These are phyloP conservation scores for Venturia nashicola DNA, from an alignment of 2,329 filamentous ascomycete genomes.

Conservation along the genomic window DNA sequence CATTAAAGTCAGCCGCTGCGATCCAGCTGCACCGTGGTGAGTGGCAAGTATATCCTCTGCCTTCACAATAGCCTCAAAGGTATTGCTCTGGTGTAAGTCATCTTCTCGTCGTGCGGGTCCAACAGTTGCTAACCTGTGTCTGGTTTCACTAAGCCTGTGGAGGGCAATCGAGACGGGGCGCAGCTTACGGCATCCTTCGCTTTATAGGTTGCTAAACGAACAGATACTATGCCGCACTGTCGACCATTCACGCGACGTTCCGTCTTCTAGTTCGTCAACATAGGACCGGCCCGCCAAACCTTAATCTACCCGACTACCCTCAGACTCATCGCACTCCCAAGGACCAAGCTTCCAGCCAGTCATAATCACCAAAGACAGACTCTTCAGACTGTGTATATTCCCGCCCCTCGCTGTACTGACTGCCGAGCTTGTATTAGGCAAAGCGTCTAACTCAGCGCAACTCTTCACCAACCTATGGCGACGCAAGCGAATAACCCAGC, in stretches of 20 bases:
- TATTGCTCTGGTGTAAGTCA: neutral
- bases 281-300: neutral
- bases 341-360: neutral
- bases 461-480: neutral
- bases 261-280: neutral
- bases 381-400: neutral
- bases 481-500: neutral
- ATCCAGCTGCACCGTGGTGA: neutral
- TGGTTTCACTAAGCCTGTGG: neutral
- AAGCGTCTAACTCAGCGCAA: neutral
- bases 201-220: neutral
- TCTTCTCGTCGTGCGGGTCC: neutral
- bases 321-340: neutral
- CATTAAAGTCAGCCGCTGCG: neutral
- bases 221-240: neutral
- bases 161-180: neutral
- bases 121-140: neutral
- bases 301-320: neutral
- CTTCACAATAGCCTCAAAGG: neutral
- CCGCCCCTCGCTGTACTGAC: neutral
- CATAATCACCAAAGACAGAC: neutral
- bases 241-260: neutral
- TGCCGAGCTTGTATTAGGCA: neutral
- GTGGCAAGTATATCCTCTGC: neutral
- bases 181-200: neutral